Percentiles rank a stretch among this genome's conserved stretches.
phyloP scores from a whole-genome alignment of 2,329 filamentous ascomycete genomes.

The Colletotrichum cuscutae region DNA sequence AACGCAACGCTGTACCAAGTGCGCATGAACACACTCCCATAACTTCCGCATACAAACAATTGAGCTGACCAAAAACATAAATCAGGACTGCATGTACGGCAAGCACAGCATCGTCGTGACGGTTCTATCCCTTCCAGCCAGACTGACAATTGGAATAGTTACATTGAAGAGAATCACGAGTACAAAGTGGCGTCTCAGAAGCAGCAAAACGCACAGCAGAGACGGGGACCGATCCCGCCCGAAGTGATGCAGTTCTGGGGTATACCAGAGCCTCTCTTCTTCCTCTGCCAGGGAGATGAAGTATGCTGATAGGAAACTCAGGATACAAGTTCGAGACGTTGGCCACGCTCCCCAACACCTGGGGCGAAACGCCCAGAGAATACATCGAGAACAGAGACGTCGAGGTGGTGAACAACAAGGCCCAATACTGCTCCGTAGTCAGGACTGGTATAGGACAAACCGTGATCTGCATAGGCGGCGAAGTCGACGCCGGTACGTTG shows the following conservation, averaged over 20 bases:
- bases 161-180: slow-evolving; percentile 89
- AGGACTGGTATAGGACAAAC: slow-evolving; percentile 85
- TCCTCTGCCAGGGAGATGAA: slow-evolving; percentile 1
- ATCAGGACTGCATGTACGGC: slow-evolving; percentile 65
- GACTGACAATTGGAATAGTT: slow-evolving; percentile 62
- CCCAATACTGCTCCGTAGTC: slow-evolving; percentile 96
- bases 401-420: slow-evolving; percentile 84
- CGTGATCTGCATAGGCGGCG: slow-evolving; percentile 84
- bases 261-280: slow-evolving; percentile 46
- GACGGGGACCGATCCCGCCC: slow-evolving; percentile 61
- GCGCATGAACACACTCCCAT: slow-evolving; percentile 44
- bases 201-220: slow-evolving; percentile 65
- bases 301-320: slow-evolving; percentile 46
- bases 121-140: not conserved
- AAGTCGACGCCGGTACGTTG: slow-evolving; percentile 84
- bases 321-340: slow-evolving; percentile 98
- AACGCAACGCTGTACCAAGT: slow-evolving; percentile 93
- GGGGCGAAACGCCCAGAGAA: slow-evolving; percentile 77
- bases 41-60: slow-evolving; percentile 22
- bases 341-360: slow-evolving; percentile 78
- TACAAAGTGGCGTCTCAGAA: slow-evolving; percentile 73
- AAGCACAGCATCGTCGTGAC: not conserved
- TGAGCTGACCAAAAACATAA: slow-evolving; percentile 22
- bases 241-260: slow-evolving; percentile 95
- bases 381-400: slow-evolving; percentile 81